These are phyloP conservation scores for Corymbia maculata DNA, from an alignment of 345 rosid species.

Conservation along the genomic window DNA sequence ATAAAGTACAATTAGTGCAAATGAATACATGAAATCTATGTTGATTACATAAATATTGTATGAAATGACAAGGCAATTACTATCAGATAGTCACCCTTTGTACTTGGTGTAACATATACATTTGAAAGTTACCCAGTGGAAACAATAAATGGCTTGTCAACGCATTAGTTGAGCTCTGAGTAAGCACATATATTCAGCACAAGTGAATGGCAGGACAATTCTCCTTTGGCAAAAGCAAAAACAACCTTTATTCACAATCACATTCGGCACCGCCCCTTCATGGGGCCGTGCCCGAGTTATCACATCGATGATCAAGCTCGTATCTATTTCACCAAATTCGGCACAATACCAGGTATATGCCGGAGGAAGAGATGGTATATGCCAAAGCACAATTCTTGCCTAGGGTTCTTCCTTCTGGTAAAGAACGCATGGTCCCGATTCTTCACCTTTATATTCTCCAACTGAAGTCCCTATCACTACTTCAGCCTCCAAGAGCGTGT, in stretches of 20 bases:
- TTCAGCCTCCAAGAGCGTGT: neutral
- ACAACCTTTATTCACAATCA: neutral
- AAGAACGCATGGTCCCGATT: neutral
- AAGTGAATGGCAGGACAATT: conserved; percentile 2
- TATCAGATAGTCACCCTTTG: neutral
- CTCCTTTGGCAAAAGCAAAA: conserved; percentile 1
- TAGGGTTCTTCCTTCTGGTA: neutral
- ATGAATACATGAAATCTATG: neutral
- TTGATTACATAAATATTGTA: neutral
- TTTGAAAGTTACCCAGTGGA: neutral
- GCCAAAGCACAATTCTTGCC: neutral
- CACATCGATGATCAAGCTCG: neutral
- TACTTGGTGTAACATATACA: neutral
- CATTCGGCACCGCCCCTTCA: neutral
- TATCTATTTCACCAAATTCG: neutral
- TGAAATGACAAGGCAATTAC: neutral
- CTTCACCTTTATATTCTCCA: neutral
- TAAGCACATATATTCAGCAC: neutral
- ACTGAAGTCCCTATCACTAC: neutral
- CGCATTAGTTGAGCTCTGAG: neutral
- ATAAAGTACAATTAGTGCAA: neutral
- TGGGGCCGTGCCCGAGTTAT: neutral
- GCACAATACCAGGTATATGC: neutral
- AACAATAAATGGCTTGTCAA: neutral
- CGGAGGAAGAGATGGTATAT: neutral